These are phyloP conservation scores for Dichotomopilus funicola DNA, from an alignment of 2,329 filamentous ascomycete genomes.

Conservation along the genomic window DNA sequence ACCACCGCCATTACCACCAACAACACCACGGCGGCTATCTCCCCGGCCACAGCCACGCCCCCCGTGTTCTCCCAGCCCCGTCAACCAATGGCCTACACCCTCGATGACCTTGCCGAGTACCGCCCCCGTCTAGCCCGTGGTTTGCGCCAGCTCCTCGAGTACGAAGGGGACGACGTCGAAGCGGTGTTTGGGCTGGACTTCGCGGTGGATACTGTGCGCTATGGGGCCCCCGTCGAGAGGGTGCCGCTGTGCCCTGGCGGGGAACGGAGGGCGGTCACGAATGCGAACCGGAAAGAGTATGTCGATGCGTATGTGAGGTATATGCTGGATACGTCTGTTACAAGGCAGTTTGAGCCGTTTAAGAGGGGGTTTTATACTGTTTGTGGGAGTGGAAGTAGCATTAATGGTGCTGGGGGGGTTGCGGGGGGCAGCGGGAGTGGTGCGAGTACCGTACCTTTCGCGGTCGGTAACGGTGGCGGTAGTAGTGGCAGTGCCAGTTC, in stretches of 20 bases:
- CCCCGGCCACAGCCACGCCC: no score
- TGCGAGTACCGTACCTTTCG: no score
- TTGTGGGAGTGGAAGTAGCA: conserved; percentile 36
- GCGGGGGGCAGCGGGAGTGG: no score
- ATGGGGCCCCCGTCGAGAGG: conserved; percentile 55
- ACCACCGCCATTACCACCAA: conserved; percentile 40
- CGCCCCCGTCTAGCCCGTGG: conserved; percentile 69
- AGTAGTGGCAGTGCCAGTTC: neutral
- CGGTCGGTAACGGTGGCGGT: neutral
- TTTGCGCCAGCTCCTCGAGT: conserved; percentile 70
- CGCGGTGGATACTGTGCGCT: conserved; percentile 67
- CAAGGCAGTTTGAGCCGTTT: conserved; percentile 85
- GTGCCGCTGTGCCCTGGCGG: conserved; percentile 70
- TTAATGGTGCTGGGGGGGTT: no score
- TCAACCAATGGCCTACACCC: conserved; percentile 61
- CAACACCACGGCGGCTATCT: neutral
- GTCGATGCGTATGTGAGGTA: conserved; percentile 79
- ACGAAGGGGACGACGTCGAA: conserved; percentile 70
- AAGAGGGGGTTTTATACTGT: conserved; percentile 91
- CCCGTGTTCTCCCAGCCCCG: conserved; percentile 38
- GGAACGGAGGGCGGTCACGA: conserved; percentile 71
- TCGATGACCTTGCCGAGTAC: conserved; percentile 79
- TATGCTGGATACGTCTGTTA: conserved; percentile 69
- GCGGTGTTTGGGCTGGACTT: conserved; percentile 77
- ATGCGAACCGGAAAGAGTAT: conserved; percentile 74